These are phyloP conservation scores for Stellera chamaejasme DNA, from an alignment of 345 rosid species.

Conservation along the genomic window DNA sequence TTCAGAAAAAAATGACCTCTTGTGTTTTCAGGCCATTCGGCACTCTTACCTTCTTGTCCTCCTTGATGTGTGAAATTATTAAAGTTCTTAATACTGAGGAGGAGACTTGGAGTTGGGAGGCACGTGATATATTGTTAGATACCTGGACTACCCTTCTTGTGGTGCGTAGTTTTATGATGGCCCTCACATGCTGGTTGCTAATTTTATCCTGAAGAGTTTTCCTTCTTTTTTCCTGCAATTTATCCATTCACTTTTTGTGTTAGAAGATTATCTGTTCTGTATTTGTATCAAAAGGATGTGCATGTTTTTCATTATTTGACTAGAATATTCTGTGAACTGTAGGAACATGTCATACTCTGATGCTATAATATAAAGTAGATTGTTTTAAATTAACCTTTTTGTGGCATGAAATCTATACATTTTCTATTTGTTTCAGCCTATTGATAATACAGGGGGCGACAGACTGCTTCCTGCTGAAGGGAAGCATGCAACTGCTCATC, in stretches of 20 bases:
- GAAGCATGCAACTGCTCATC: constrained; percentile 63
- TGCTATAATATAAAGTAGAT: no score
- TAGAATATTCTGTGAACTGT: no score
- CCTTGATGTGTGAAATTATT: constrained; percentile 85
- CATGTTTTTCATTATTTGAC: no score
- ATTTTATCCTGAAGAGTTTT: no score
- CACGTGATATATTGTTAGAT: constrained; percentile 93
- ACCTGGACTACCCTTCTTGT: constrained; percentile 80
- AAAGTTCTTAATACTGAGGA: constrained; percentile 66
- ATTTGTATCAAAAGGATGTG: no score
- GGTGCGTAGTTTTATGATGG: constrained; percentile 33
- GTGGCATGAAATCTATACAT: constrained; percentile 37
- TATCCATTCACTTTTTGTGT: constrained; percentile 9
- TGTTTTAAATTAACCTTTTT: constrained; percentile 26
- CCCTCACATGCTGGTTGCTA: no score
- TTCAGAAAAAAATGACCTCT: constrained; percentile 8
- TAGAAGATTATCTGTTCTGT: background rate
- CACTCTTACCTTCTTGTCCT: constrained; percentile 68
- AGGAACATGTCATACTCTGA: no score
- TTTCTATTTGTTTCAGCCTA: constrained; percentile 40
- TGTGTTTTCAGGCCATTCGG: constrained; percentile 75
- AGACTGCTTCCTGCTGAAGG: constrained; percentile 80
- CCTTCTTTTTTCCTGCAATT: no score
- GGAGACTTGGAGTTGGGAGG: constrained; percentile 96
- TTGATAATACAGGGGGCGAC: constrained; percentile 46